phyloP scores from a whole-genome alignment of 1,284 basidiomycete genomes.

The Pisolithus thermaeus region DNA sequence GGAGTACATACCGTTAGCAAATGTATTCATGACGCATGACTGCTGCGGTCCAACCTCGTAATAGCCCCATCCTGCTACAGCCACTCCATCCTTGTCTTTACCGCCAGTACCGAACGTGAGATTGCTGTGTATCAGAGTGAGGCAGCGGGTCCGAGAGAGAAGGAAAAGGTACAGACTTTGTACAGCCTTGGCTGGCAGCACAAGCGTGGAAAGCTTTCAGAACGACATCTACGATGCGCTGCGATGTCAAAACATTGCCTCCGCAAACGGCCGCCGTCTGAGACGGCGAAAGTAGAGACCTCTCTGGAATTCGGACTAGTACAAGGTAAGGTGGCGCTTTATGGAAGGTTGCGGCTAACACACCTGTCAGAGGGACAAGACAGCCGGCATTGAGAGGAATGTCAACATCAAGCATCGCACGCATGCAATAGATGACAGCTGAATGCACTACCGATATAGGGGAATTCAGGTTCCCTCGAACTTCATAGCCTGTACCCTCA shows the following conservation, averaged over 20 bases:
- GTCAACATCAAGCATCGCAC: slow-evolving; percentile 87
- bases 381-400: slow-evolving; percentile 95
- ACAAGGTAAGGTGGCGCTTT: background rate
- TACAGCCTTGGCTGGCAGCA: slow-evolving; percentile 92
- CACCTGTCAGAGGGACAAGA: slow-evolving; percentile 72
- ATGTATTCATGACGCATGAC: background rate
- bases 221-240: slow-evolving; percentile 93
- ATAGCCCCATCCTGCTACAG: slow-evolving; percentile 86
- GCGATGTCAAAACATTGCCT: slow-evolving; percentile 89
- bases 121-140: slow-evolving; percentile 48
- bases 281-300: slow-evolving; percentile 78
- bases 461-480: slow-evolving; percentile 86
- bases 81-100: slow-evolving; percentile 75
- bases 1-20: slow-evolving; percentile 1
- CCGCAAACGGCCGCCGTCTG: slow-evolving; percentile 87
- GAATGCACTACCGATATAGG: slow-evolving; percentile 87
- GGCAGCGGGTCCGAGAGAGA: background rate
- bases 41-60: slow-evolving; percentile 63
- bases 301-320: slow-evolving; percentile 75
- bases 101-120: slow-evolving; percentile 89
- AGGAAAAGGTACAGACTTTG: slow-evolving; percentile 52
- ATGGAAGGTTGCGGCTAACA: slow-evolving; percentile 17
- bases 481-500: slow-evolving; percentile 83
- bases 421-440: slow-evolving; percentile 93
- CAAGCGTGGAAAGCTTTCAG: slow-evolving; percentile 90